These are phyloP conservation scores for Thermothelomyces thermophilus DNA, from an alignment of 2,329 filamentous ascomycete species.

Conservation along the genomic window DNA sequence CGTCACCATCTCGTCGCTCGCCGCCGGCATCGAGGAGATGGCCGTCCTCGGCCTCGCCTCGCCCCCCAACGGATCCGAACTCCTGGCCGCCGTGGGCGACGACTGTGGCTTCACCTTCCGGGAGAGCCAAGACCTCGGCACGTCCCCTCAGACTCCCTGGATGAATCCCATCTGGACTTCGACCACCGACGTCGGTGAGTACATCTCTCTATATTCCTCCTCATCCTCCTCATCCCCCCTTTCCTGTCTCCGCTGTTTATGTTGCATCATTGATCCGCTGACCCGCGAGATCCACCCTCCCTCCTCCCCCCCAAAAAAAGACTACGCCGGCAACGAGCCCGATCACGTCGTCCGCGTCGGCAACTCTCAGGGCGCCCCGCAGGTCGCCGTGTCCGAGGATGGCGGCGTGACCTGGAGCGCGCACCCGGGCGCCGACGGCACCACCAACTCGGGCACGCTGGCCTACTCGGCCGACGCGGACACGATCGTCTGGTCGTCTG, in stretches of 20 bases:
- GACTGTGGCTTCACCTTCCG: conserved; percentile 46
- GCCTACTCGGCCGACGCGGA: conserved; percentile 46
- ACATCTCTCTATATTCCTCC: neutral
- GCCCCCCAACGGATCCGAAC: conserved; percentile 43
- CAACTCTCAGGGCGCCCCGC: conserved; percentile 36
- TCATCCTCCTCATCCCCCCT: neutral
- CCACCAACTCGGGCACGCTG: conserved; percentile 38
- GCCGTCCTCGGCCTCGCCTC: conserved; percentile 44
- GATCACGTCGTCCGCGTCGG: conserved; percentile 46
- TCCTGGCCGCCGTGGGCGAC: conserved; percentile 46
- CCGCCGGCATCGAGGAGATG: conserved; percentile 50
- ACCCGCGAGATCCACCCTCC: neutral
- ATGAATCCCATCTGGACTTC: conserved; percentile 41
- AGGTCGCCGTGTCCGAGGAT: conserved; percentile 43
- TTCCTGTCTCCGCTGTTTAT: neutral
- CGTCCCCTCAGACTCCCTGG: conserved; percentile 40
- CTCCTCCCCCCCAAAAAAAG: no score
- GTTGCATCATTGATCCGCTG: neutral
- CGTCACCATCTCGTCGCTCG: conserved; percentile 44
- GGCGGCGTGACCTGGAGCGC: conserved; percentile 45
- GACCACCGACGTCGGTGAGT: conserved; percentile 36
- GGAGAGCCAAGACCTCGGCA: conserved; percentile 32
- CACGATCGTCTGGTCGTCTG: conserved; percentile 42
- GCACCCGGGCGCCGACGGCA: conserved; percentile 41
- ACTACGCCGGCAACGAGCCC: conserved; percentile 42